Percentiles rank a stretch among this genome's conserved stretches.
Conservation (phyloP, 352 stramenopile species). For the Globisporangium megalacanthum region DNA sequence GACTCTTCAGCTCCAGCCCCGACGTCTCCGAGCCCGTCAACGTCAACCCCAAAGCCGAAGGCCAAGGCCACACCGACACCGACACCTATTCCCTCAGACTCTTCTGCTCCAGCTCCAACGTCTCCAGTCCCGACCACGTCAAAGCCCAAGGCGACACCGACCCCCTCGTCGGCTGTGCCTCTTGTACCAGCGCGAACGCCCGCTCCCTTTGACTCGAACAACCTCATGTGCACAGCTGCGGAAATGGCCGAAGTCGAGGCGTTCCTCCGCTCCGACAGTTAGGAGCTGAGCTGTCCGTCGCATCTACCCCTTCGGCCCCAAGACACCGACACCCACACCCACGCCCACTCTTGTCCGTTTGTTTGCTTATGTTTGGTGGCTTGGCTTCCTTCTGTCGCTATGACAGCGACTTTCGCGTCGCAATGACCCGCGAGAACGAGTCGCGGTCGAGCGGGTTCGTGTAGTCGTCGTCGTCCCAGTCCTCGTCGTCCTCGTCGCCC, state of each 20-base stretch:
- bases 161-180: neutral
- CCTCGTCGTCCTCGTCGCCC: conserved; percentile 2
- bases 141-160: neutral
- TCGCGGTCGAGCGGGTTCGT: conserved; percentile 20
- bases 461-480: conserved; percentile 16
- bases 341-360: no score
- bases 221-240: conserved; percentile 12
- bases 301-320: neutral
- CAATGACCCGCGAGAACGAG: conserved; percentile 28
- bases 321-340: no score
- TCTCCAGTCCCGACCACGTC: no score
- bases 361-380: no score
- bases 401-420: conserved; percentile 23
- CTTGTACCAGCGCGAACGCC: no score
- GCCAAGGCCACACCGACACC: neutral
- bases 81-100: neutral
- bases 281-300: neutral
- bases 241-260: conserved; percentile 15
- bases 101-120: neutral
- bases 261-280: conserved; percentile 12
- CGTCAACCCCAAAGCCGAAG: neutral
- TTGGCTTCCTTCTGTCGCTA: conserved; percentile 1
- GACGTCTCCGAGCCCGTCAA: neutral
- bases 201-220: conserved; percentile 4
- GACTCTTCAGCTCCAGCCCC: neutral